Conservation (phyloP, 2,329 filamentous ascomycete genomes). For the Colletotrichum graminicola region DNA sequence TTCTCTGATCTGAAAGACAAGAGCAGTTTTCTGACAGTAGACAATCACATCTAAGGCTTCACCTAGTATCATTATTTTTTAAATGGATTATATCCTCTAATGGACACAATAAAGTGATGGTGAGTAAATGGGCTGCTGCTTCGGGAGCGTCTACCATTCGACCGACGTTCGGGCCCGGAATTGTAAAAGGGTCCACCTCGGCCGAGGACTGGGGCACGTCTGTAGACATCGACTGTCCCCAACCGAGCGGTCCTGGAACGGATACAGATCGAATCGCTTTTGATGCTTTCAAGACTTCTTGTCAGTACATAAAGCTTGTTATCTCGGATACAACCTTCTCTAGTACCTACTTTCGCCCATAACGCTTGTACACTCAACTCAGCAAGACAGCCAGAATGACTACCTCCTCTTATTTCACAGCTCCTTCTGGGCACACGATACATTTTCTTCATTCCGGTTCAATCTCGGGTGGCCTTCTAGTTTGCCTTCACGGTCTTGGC, state of each 20-base stretch:
- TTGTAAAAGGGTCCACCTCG: conserved; percentile 8
- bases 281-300: too few relatives aligned
- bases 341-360: background rate
- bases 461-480: conserved; percentile 44
- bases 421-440: conserved; percentile 44
- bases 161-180: background rate
- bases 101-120: background rate
- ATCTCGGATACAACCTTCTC: background rate
- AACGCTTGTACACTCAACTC: background rate
- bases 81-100: background rate
- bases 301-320: background rate
- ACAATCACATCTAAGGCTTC: background rate
- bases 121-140: background rate
- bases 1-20: background rate
- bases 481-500: conserved; percentile 49
- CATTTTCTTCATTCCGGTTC: conserved; percentile 47
- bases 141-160: background rate
- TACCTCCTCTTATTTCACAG: conserved; percentile 27
- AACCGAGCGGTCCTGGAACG: background rate
- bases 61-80: background rate
- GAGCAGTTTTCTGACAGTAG: background rate
- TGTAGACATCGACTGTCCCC: background rate
- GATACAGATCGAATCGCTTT: background rate
- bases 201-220: background rate
- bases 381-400: background rate